Base-by-base conservation (phyloP, 306 rosid genomes). In the Vigna reflexopilosa region DNA sequence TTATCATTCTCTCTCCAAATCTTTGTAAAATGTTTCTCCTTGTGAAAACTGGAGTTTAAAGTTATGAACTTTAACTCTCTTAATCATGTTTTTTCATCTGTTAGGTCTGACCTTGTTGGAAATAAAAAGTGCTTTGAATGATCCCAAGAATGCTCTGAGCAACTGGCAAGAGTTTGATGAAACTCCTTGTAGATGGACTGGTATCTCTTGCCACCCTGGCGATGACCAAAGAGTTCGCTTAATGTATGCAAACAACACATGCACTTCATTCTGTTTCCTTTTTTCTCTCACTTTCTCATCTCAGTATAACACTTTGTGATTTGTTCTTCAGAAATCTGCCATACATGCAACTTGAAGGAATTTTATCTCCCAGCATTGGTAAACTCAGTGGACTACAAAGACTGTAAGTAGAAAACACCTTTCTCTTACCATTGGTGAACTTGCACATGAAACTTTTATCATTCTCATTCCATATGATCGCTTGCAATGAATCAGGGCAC, bases 101-200 rank as follows among this genome's bases (percentile, higher is more conserved):
- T 36, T 80, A 96, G 99, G 99, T 80, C 50, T 90, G 52, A 64
- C 96, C 36, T 88, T 93, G 90, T 84, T 96, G 90, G 96, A 91
- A 77, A 87, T 96, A 17, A 96, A 86, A 77, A 84, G 79, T 75
- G 61, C 79, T 77, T 83, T 93, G 83, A 93, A 96, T 83, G 99
- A 96, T 79, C 90, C 85, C 28, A 84, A 50, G 76, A 82, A 90
- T 80, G 73, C 81, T 73, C 98, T 96, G 12, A 83, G 86, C 40
- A 85, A 93, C 83, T 96, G 99, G 99, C 77, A 72, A 70, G 88
- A 83, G 72, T 51, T 85, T 12, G 97, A 91, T 83, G 96, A 83
- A 56, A 86, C 97, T 78, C 98, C 91, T 54, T 96, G 99, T 88
- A 36, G 83, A 20, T 96, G 99, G 99, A 90, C 96, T 77, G 99